phyloP scores from a whole-genome alignment of 345 rosid genomes.

The Arabis hirsuta region DNA sequence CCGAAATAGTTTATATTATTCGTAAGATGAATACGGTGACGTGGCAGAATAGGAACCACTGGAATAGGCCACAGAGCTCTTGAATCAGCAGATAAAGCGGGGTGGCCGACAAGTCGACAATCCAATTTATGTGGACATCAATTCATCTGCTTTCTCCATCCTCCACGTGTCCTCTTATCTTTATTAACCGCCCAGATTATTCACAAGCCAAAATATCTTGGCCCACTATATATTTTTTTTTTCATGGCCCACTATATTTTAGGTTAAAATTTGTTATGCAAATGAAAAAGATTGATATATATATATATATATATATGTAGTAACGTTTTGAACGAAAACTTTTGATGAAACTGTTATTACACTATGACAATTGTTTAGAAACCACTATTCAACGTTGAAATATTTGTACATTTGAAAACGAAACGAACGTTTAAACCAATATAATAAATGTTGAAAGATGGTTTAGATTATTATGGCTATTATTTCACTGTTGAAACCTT shows the following conservation, averaged over 20 bases:
- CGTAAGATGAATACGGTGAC: conserved; percentile 21
- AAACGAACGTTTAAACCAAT: not conserved
- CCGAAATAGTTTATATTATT: conserved; percentile 29
- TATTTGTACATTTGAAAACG: conserved; percentile 23
- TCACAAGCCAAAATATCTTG: not conserved
- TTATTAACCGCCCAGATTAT: conserved; percentile 37
- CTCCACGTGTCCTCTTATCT: conserved; percentile 55
- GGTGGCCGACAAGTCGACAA: conserved; percentile 88
- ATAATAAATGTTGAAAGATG: not conserved
- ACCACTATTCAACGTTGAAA: not conserved
- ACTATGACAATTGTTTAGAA: conserved; percentile 8
- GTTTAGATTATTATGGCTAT: not conserved
- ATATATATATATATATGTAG: not conserved
- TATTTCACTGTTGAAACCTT: conserved; percentile 30
- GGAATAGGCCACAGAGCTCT: conserved; percentile 19
- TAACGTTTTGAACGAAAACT: conserved; percentile 4
- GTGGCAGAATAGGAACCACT: conserved; percentile 37
- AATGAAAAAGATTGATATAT: not conserved
- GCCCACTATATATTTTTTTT: conserved; percentile 32
- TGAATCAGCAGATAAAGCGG: conserved; percentile 55
- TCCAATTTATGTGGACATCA: conserved; percentile 61
- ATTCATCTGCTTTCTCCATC: conserved; percentile 20
- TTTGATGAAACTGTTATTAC: not conserved
- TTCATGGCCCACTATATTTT: conserved; percentile 29
- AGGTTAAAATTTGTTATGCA: not conserved